Evolutionary conservation across 2,329 filamentous ascomycete species (phyloP).

Genomic region (Penicillium frequentans): DNA sequence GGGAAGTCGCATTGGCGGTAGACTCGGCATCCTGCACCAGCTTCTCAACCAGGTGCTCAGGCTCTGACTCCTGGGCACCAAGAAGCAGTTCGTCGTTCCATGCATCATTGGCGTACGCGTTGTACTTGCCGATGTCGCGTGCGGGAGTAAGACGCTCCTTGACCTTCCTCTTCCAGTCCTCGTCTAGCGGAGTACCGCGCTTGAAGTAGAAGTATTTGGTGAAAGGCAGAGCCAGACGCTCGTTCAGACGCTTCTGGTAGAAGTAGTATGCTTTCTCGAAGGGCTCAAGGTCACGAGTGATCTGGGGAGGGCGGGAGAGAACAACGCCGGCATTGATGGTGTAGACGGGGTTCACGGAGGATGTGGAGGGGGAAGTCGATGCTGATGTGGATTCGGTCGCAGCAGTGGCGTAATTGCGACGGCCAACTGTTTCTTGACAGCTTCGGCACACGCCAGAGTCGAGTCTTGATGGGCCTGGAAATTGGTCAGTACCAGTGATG

Average conservation of each 20-base stretch:
- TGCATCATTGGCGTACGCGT: slow-evolving; percentile 67
- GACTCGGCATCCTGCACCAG: slow-evolving; percentile 73
- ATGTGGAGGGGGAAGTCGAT: slow-evolving; percentile 21
- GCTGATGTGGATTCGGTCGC: slow-evolving; percentile 37
- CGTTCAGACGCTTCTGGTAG: slow-evolving; percentile 95
- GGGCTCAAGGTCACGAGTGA: slow-evolving; percentile 78
- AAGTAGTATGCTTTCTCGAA: slow-evolving; percentile 95
- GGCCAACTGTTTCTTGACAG: slow-evolving; percentile 43
- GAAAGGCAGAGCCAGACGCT: slow-evolving; percentile 85
- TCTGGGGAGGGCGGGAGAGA: slow-evolving; percentile 80
- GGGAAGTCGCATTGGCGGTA: slow-evolving; percentile 39
- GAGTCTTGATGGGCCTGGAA: slow-evolving; percentile 36
- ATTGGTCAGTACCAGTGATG: slow-evolving; percentile 12
- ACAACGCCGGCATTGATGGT: slow-evolving; percentile 68
- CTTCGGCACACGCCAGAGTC: slow-evolving; percentile 45
- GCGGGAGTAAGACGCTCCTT: slow-evolving; percentile 73
- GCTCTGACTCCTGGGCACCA: slow-evolving; percentile 66
- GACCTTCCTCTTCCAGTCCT: slow-evolving; percentile 89
- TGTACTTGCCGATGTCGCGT: slow-evolving; percentile 83
- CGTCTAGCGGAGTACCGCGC: slow-evolving; percentile 75
- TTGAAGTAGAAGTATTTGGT: slow-evolving; percentile 94
- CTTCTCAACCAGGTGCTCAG: slow-evolving; percentile 65
- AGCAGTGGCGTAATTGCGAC: slow-evolving; percentile 43
- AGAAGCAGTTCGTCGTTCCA: slow-evolving; percentile 93
- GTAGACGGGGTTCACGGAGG: slow-evolving; percentile 41